Evolutionary conservation across 768 basidiomycete genomes (phyloP).

Genomic region (Lactarius psammicola): DNA sequence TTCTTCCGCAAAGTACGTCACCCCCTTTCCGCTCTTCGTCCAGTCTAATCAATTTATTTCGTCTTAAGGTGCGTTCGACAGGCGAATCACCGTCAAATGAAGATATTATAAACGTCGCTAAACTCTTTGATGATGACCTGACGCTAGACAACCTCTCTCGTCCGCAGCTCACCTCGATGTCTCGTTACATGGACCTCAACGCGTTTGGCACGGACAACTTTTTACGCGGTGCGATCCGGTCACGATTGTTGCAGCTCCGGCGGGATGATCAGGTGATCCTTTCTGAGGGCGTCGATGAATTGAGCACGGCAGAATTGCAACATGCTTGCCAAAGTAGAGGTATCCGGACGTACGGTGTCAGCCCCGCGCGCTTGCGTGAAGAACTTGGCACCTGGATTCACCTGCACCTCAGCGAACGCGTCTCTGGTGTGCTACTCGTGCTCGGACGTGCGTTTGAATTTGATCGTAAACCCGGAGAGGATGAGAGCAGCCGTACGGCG

Average conservation of each 20-base stretch:
- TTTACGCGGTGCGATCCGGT: slow-evolving; percentile 86
- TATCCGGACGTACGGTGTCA: slow-evolving; percentile 83
- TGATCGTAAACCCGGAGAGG: slow-evolving; percentile 68
- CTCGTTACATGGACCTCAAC: slow-evolving; percentile 96
- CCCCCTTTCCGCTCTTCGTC: neutral
- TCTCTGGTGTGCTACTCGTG: slow-evolving; percentile 91
- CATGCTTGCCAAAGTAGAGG: slow-evolving; percentile 93
- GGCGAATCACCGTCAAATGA: slow-evolving; percentile 88
- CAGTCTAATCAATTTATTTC: neutral
- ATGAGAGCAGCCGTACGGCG: slow-evolving; percentile 79
- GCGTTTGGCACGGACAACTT: slow-evolving; percentile 99
- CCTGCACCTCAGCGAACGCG: slow-evolving; percentile 83
- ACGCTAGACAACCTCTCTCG: slow-evolving; percentile 97
- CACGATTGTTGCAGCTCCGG: slow-evolving; percentile 75
- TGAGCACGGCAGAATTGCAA: slow-evolving; percentile 90
- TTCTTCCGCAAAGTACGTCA: slow-evolving; percentile 90
- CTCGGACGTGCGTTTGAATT: slow-evolving; percentile 96
- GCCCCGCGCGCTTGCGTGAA: slow-evolving; percentile 83
- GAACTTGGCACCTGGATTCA: slow-evolving; percentile 93
- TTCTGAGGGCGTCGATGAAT: slow-evolving; percentile 82
- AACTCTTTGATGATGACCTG: slow-evolving; percentile 95
- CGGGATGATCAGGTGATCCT: slow-evolving; percentile 93
- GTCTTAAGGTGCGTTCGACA: slow-evolving; percentile 79
- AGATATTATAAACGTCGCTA: slow-evolving; percentile 93
- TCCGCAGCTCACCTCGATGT: slow-evolving; percentile 98